phyloP scores from a whole-genome alignment of 2,329 filamentous ascomycete species.

The Neofusicoccum laricinum region DNA sequence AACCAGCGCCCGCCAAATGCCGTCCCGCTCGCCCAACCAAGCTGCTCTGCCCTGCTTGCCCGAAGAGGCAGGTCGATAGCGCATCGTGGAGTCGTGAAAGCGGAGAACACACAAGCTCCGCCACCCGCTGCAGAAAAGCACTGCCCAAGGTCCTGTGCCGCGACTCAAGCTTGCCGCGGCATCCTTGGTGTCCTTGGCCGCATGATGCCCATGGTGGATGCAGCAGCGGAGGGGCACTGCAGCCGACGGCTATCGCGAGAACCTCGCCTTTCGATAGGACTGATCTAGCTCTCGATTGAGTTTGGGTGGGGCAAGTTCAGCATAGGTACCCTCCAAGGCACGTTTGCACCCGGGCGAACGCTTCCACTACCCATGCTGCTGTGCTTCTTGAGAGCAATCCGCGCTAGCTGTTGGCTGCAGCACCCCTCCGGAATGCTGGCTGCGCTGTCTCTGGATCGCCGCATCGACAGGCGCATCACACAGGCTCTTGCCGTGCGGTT shows the following conservation, averaged over 20 bases:
- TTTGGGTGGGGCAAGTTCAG: too few species aligned
- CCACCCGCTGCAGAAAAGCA: not conserved
- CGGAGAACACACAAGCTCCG: slow-evolving; percentile 4
- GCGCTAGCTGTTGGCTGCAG: too few species aligned
- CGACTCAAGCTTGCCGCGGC: not conserved
- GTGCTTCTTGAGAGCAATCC: too few species aligned
- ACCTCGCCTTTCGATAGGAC: too few species aligned
- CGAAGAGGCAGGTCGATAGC: slow-evolving; percentile 3
- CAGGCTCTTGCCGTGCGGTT: not conserved
- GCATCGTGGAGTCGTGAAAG: not conserved
- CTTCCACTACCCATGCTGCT: too few species aligned
- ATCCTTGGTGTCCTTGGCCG: not conserved
- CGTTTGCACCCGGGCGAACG: too few species aligned
- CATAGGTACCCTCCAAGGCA: too few species aligned
- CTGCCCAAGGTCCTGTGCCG: not conserved
- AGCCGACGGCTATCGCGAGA: too few species aligned
- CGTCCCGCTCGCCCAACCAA: not conserved
- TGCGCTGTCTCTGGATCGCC: not conserved
- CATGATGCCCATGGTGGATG: not conserved
- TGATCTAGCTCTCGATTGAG: too few species aligned
- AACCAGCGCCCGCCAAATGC: not conserved
- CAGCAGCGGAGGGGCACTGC: not conserved
- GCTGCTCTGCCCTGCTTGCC: not conserved
- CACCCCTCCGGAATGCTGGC: too few species aligned
- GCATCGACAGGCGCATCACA: not conserved